Conservation (phyloP, 192 early-diverging fungal species). For the Backusella mclennaniae region DNA sequence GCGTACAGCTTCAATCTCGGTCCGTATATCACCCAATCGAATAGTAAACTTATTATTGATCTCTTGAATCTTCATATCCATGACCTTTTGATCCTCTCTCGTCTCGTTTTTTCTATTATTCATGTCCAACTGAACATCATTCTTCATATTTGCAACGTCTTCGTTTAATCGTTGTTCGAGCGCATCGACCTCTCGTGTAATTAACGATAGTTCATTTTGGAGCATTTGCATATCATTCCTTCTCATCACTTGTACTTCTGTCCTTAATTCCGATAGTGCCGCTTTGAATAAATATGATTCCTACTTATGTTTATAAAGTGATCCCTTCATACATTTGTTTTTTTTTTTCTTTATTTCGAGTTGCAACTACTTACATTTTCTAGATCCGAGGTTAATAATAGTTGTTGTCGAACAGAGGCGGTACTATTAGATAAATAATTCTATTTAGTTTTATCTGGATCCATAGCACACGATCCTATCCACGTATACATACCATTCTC, state of each 20-base stretch:
- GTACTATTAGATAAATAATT: slow-evolving; percentile 30
- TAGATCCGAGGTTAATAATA: slow-evolving; percentile 55
- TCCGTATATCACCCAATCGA: slow-evolving; percentile 78
- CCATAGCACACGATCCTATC: background rate
- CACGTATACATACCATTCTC: slow-evolving; percentile 49
- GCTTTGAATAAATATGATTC: slow-evolving; percentile 82
- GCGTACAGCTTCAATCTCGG: slow-evolving; percentile 85
- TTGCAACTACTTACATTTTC: slow-evolving; percentile 61
- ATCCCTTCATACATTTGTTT: background rate
- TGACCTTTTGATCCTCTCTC: slow-evolving; percentile 71
- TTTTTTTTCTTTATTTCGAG: background rate
- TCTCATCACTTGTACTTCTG: slow-evolving; percentile 71
- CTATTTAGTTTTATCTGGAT: background rate
- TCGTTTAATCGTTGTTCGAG: slow-evolving; percentile 76
- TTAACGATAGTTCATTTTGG: slow-evolving; percentile 68
- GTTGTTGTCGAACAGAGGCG: slow-evolving; percentile 37
- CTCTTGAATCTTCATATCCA: slow-evolving; percentile 78
- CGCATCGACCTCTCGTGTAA: slow-evolving; percentile 78
- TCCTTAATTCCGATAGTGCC: slow-evolving; percentile 77
- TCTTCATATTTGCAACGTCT: slow-evolving; percentile 71
- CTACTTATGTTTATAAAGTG: slow-evolving; percentile 24
- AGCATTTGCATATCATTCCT: slow-evolving; percentile 76
- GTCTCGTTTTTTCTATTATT: slow-evolving; percentile 87
- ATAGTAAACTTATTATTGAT: slow-evolving; percentile 85
- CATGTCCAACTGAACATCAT: slow-evolving; percentile 87